Conservation (phyloP, 148 eudicot species). For the Simmondsia chinensis region DNA sequence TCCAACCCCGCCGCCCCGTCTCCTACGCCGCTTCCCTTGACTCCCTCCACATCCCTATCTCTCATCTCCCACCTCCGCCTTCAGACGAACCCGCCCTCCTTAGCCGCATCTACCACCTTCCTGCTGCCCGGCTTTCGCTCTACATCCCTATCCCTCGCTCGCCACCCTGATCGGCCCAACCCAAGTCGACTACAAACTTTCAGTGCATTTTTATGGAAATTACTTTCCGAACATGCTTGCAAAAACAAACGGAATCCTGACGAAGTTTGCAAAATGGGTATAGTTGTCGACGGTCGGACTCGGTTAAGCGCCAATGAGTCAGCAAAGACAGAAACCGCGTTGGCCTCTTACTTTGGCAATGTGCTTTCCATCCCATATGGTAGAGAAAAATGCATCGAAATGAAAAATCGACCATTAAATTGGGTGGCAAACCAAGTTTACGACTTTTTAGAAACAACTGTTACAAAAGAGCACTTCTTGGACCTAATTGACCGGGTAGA, state of each 20-base stretch:
- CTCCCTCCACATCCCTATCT: conserved; percentile 28
- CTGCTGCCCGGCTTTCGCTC: conserved; percentile 24
- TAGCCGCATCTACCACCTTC: conserved; percentile 47
- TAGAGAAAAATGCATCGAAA: conserved; percentile 16
- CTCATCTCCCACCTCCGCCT: conserved; percentile 10
- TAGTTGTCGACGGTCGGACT: conserved; percentile 64
- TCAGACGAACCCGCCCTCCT: conserved; percentile 8
- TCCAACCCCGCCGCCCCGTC: conserved; percentile 39
- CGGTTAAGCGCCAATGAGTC: conserved; percentile 23
- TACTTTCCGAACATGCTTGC: conserved; percentile 26
- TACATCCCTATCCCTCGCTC: too few species aligned
- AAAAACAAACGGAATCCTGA: conserved; percentile 1
- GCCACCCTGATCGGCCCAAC: too few species aligned
- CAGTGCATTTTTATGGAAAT: conserved; percentile 63
- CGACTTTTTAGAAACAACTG: conserved; percentile 22
- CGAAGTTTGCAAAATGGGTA: conserved; percentile 36
- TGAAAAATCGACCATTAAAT: conserved; percentile 29
- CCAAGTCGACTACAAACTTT: conserved; percentile 49
- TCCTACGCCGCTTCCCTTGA: conserved; percentile 12
- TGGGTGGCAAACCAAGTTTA: conserved; percentile 28
- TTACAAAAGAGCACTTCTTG: conserved; percentile 50
- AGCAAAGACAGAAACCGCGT: conserved; percentile 6
- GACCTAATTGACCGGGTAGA: conserved; percentile 73
- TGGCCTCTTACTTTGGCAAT: conserved; percentile 48
- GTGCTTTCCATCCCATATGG: conserved; percentile 56